These are phyloP conservation scores for Aphanomyces astaci DNA, from an alignment of 352 stramenopile species.

Conservation along the genomic window DNA sequence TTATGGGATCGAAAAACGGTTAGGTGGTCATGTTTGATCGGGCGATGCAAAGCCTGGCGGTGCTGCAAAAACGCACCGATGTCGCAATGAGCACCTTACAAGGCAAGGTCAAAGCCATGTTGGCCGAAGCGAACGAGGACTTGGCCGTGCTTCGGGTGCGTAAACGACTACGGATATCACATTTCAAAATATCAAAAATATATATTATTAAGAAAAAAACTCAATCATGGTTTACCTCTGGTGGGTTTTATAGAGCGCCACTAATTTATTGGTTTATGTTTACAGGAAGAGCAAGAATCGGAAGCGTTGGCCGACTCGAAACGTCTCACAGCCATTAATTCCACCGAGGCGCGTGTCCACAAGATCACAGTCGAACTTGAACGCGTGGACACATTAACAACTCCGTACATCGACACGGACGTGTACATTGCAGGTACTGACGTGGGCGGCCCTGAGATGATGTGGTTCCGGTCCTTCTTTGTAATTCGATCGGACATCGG, in stretches of 20 bases:
- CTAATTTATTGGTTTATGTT: too few species aligned
- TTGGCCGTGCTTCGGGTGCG: background rate
- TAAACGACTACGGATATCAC: background rate
- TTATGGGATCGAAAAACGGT: too few species aligned
- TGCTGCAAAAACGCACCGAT: slow-evolving; percentile 13
- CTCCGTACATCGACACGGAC: slow-evolving; percentile 6
- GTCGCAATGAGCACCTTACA: background rate
- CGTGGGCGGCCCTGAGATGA: too few species aligned
- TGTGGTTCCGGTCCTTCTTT: too few species aligned
- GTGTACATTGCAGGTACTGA: slow-evolving; percentile 18
- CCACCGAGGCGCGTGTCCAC: background rate
- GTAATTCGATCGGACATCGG: too few species aligned
- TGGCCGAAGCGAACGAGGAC: slow-evolving; percentile 15
- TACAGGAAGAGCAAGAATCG: slow-evolving; percentile 16
- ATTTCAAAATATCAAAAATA: background rate
- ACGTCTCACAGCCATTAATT: background rate
- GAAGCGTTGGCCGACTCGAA: slow-evolving; percentile 11
- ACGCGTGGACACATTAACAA: background rate
- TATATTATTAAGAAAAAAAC: background rate
- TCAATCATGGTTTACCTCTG: too few species aligned
- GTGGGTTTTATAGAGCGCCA: too few species aligned
- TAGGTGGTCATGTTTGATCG: slow-evolving; percentile 18
- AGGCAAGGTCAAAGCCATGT: background rate
- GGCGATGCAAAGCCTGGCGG: slow-evolving; percentile 10
- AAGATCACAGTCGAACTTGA: background rate